Evolutionary conservation across 164 flowering plant species (phyloP).

Genomic region (Warburgia ugandensis): DNA sequence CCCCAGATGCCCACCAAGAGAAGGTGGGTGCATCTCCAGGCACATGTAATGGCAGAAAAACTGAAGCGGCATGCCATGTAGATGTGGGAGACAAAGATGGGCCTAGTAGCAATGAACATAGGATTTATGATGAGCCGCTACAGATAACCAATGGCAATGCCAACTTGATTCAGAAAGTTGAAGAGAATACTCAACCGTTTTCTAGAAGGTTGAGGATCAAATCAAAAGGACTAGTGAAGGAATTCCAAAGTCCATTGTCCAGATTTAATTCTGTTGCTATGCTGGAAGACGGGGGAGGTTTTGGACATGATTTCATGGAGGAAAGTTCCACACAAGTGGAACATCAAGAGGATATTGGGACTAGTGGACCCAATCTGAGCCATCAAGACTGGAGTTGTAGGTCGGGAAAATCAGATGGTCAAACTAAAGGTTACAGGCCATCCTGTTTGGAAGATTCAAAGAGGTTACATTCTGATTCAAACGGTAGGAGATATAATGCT

Average conservation of each 20-base stretch:
- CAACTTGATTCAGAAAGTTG: slow-evolving; percentile 2
- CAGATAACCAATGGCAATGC: slow-evolving; percentile 15
- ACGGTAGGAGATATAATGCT: slow-evolving; percentile 51
- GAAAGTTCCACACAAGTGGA: slow-evolving; percentile 16
- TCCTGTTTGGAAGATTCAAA: slow-evolving; percentile 21
- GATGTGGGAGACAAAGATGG: slow-evolving; percentile 8
- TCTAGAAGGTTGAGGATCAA: slow-evolving; percentile 33
- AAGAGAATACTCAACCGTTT: slow-evolving; percentile 15
- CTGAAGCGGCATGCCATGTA: slow-evolving; percentile 2
- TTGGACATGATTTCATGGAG: slow-evolving; percentile 16
- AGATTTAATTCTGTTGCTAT: slow-evolving; percentile 15
- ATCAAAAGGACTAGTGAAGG: slow-evolving; percentile 24
- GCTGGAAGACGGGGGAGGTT: slow-evolving; percentile 20
- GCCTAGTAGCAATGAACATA: slow-evolving; percentile 8
- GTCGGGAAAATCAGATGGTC: slow-evolving; percentile 20
- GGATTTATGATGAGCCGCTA: slow-evolving; percentile 15
- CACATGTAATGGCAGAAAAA: slow-evolving; percentile 10
- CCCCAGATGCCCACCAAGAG: slow-evolving; percentile 5
- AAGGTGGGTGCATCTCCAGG: slow-evolving; percentile 2
- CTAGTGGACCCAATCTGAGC: slow-evolving; percentile 5
- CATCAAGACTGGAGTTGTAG: slow-evolving; percentile 15
- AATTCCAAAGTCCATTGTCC: slow-evolving; percentile 23
- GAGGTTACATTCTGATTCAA: slow-evolving; percentile 23
- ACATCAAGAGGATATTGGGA: slow-evolving; percentile 19
- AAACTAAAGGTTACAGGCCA: slow-evolving; percentile 7